Evolutionary conservation across 176 grass and related monocot species (phyloP).

Genomic region (Thinopyrum elongatum): DNA sequence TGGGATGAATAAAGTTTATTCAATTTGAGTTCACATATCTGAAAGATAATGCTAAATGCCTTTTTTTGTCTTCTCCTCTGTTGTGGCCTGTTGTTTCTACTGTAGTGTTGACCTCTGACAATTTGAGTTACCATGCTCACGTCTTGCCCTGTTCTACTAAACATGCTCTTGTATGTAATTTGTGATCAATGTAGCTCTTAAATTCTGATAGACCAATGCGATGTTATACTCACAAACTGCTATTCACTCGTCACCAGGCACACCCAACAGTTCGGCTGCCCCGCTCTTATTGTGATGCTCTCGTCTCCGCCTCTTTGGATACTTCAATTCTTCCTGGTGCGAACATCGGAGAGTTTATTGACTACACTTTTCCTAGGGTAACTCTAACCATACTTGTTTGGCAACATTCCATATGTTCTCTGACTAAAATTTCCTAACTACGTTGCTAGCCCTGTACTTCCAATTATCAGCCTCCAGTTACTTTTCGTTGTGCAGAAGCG

Average conservation of each 20-base stretch:
- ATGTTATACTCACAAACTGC: neutral
- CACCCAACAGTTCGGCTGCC: too few species aligned
- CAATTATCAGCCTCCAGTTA: neutral
- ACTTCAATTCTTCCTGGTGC: too few species aligned
- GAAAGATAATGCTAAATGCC: neutral
- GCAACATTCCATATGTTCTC: neutral
- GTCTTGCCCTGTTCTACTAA: neutral
- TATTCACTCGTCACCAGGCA: too few species aligned
- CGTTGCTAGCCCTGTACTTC: neutral
- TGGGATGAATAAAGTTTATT: neutral
- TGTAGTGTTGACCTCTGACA: neutral
- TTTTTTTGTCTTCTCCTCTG: neutral
- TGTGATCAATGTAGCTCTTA: neutral
- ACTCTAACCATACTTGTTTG: neutral
- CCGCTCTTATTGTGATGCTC: too few species aligned
- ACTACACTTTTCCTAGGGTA: neutral
- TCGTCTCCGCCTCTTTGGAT: too few species aligned
- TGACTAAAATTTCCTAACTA: neutral
- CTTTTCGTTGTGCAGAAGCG: conserved; percentile 77
- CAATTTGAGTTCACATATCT: neutral
- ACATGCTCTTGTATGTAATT: neutral
- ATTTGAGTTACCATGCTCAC: neutral
- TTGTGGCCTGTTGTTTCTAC: conserved; percentile 19
- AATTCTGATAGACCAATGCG: neutral
- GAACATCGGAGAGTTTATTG: too few species aligned